phyloP scores from a whole-genome alignment of 441 rosid species.

The Pelargonium myrrhifolium region DNA sequence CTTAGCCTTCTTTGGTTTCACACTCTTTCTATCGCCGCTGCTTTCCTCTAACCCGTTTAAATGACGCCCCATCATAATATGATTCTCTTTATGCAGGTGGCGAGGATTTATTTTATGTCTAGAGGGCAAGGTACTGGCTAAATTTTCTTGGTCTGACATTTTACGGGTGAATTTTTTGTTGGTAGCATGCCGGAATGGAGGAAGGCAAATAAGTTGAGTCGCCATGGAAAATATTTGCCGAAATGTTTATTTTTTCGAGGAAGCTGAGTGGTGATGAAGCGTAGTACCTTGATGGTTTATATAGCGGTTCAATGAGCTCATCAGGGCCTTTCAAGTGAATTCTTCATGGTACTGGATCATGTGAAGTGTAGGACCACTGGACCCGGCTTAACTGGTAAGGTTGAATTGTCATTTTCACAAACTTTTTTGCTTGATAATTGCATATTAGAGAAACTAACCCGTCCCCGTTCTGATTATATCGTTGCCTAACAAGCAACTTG shows the following conservation, averaged over 20 bases:
- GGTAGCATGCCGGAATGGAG: neutral
- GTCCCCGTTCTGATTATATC: neutral
- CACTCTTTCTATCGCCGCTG: constrained; percentile 17
- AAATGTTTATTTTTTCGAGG: neutral
- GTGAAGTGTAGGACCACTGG: neutral
- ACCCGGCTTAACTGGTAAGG: constrained; percentile 1
- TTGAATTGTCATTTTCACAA: neutral
- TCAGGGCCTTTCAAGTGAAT: neutral
- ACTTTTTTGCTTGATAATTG: neutral
- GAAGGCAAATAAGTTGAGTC: constrained; percentile 3
- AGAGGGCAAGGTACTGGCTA: neutral
- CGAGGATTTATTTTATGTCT: neutral
- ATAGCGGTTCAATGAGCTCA: neutral
- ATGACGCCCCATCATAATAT: neutral
- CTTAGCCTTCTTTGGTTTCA: constrained; percentile 15
- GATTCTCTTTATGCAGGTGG: constrained; percentile 3
- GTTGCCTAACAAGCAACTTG: neutral
- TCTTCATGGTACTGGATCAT: neutral
- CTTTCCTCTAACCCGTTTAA: neutral
- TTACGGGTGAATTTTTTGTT: neutral
- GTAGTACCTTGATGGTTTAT: neutral
- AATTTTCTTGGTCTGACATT: neutral
- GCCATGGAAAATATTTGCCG: constrained; percentile 2
- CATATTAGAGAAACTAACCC: neutral
- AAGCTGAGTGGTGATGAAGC: neutral